These are phyloP conservation scores for Erysiphe neolycopersici DNA, from an alignment of 2,329 filamentous ascomycete genomes.

Conservation along the genomic window DNA sequence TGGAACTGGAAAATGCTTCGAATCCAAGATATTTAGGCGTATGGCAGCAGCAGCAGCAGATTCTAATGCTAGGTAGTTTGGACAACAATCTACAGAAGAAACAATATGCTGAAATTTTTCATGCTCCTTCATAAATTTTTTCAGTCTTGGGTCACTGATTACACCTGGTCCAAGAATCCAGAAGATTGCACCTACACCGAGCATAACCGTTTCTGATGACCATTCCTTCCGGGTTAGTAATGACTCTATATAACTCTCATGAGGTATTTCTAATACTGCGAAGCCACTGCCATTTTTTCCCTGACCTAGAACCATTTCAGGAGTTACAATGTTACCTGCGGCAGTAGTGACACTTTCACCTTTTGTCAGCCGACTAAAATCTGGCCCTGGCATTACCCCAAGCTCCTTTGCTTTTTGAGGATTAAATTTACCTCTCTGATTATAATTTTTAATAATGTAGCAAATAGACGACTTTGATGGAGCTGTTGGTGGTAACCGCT, in stretches of 20 bases:
- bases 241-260: slow-evolving; percentile 37
- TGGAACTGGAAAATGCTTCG: slow-evolving; percentile 44
- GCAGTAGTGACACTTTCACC: slow-evolving; percentile 32
- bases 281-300: slow-evolving; percentile 42
- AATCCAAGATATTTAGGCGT: slow-evolving; percentile 45
- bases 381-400: slow-evolving; percentile 30
- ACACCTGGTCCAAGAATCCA: slow-evolving; percentile 61
- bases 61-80: slow-evolving; percentile 48
- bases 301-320: slow-evolving; percentile 62
- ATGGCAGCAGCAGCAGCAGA: slow-evolving; percentile 39
- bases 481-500: slow-evolving; percentile 37
- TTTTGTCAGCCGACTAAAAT: slow-evolving; percentile 31
- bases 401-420: slow-evolving; percentile 33
- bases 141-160: slow-evolving; percentile 31
- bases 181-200: slow-evolving; percentile 38
- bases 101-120: slow-evolving; percentile 44
- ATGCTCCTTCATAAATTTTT: slow-evolving; percentile 40
- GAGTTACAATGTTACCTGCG: slow-evolving; percentile 44
- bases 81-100: slow-evolving; percentile 43
- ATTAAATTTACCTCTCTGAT: slow-evolving; percentile 59
- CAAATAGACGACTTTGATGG: slow-evolving; percentile 46
- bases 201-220: slow-evolving; percentile 35
- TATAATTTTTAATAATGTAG: slow-evolving; percentile 59
- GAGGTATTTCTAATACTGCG: slow-evolving; percentile 56
- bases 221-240: slow-evolving; percentile 51